Percentiles rank a stretch among this genome's conserved stretches.
Conservation (phyloP, 768 basidiomycete species). For the Suillus sp. region DNA sequence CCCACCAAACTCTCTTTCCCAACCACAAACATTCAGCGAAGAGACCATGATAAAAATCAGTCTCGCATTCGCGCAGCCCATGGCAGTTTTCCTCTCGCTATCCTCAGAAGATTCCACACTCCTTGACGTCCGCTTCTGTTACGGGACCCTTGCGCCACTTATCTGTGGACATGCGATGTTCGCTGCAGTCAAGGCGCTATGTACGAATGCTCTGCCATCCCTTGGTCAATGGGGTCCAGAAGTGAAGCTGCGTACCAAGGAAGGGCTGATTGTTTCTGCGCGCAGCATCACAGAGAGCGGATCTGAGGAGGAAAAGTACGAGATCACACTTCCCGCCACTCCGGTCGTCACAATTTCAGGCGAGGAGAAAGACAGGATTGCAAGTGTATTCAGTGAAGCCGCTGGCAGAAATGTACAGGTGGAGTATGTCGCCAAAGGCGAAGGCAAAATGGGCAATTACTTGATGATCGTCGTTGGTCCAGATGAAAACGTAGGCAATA, state of each 20-base stretch:
- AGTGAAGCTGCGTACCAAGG: constrained; percentile 33
- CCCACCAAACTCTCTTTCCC: constrained; percentile 12
- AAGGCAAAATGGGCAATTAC: constrained; percentile 36
- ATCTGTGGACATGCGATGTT: constrained; percentile 50
- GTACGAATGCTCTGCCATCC: constrained; percentile 20
- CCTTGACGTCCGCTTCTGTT: constrained; percentile 44
- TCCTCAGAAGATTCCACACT: constrained; percentile 22
- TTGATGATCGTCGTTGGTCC: constrained; percentile 46
- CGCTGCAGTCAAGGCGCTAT: constrained; percentile 45
- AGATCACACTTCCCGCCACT: constrained; percentile 41
- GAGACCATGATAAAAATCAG: constrained; percentile 34
- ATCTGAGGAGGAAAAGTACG: constrained; percentile 23
- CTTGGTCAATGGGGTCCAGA: constrained; percentile 23
- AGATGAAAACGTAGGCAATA: constrained; percentile 37
- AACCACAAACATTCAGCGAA: constrained; percentile 4
- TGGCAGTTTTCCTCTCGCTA: constrained; percentile 39
- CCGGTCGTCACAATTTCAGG: constrained; percentile 27
- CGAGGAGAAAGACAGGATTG: constrained; percentile 35
- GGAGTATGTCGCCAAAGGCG: constrained; percentile 41
- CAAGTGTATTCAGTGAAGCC: constrained; percentile 36
- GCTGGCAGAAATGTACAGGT: constrained; percentile 39
- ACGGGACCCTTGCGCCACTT: constrained; percentile 32
- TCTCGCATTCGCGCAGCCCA: constrained; percentile 49
- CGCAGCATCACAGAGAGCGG: background rate
- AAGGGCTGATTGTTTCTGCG: constrained; percentile 31